These are phyloP conservation scores for Neospora caninum DNA, from an alignment of 169 alveolate species.

Conservation along the genomic window DNA sequence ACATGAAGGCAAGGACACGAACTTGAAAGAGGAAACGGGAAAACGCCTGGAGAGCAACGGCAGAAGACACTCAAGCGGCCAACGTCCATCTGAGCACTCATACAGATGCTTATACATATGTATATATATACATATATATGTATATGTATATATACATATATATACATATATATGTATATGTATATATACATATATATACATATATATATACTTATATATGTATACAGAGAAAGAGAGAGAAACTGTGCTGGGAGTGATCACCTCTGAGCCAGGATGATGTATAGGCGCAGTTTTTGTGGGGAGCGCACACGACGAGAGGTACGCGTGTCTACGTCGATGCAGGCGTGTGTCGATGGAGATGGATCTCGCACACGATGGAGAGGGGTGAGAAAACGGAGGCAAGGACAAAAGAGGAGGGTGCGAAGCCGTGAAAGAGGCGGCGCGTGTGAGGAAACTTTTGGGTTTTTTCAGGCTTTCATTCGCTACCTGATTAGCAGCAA, in stretches of 20 bases:
- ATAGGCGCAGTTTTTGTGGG: no score
- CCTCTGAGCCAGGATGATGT: background rate
- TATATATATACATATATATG: background rate
- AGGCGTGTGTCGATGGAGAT: no score
- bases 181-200: background rate
- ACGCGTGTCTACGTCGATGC: no score
- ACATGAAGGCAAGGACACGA: slow-evolving; percentile 92
- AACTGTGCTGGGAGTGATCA: background rate
- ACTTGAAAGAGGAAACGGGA: background rate
- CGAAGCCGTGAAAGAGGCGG: no score
- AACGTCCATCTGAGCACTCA: background rate
- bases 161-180: background rate
- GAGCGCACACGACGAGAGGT: no score
- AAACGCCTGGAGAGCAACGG: no score
- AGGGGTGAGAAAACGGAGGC: no score
- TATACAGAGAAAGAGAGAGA: background rate
- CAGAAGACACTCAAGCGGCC: no score
- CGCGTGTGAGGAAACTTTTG: background rate
- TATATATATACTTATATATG: background rate
- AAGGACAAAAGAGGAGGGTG: no score
- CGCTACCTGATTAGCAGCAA: slow-evolving; percentile 98
- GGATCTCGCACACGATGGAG: no score
- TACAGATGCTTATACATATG: background rate
- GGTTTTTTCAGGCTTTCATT: slow-evolving; percentile 63
- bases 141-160: background rate